These are phyloP conservation scores for Tricholoma matsutake DNA, from an alignment of 768 basidiomycete species.

Conservation along the genomic window DNA sequence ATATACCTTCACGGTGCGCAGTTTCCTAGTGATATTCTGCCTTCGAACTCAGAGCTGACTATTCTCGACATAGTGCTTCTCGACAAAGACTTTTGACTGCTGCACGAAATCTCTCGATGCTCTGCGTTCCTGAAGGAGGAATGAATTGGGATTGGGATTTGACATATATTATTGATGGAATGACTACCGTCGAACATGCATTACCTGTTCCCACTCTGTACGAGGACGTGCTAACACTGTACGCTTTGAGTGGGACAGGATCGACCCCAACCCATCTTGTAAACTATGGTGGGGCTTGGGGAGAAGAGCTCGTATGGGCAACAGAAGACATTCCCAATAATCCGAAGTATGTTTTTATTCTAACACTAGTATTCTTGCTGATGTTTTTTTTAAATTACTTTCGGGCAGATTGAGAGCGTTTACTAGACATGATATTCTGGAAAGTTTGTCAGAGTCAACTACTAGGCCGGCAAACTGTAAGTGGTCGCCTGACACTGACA, in stretches of 20 bases:
- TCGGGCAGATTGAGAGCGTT: slow-evolving; percentile 54
- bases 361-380: not conserved
- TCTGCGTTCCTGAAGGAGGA: slow-evolving; percentile 74
- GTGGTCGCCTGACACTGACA: slow-evolving; percentile 15
- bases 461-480: slow-evolving; percentile 57
- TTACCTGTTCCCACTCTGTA: slow-evolving; percentile 63
- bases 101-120: slow-evolving; percentile 61
- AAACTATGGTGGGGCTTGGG: slow-evolving; percentile 70
- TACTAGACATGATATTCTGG: slow-evolving; percentile 61
- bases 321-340: slow-evolving; percentile 61
- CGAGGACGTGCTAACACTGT: slow-evolving; percentile 64
- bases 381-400: not conserved
- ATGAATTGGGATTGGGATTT: slow-evolving; percentile 81
- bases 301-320: slow-evolving; percentile 71
- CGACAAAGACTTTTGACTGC: slow-evolving; percentile 62
- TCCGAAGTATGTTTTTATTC: slow-evolving; percentile 48
- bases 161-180: slow-evolving; percentile 77
- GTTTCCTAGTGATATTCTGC: not conserved
- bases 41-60: not conserved
- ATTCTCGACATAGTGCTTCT: slow-evolving; percentile 45
- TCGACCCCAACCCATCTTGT: slow-evolving; percentile 74
- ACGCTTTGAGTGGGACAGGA: slow-evolving; percentile 64
- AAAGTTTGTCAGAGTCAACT: slow-evolving; percentile 57
- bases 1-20: slow-evolving; percentile 58
- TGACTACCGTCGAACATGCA: slow-evolving; percentile 68